Conservation (phyloP, 2,329 filamentous ascomycete species). For the Diaporthe capsici region DNA sequence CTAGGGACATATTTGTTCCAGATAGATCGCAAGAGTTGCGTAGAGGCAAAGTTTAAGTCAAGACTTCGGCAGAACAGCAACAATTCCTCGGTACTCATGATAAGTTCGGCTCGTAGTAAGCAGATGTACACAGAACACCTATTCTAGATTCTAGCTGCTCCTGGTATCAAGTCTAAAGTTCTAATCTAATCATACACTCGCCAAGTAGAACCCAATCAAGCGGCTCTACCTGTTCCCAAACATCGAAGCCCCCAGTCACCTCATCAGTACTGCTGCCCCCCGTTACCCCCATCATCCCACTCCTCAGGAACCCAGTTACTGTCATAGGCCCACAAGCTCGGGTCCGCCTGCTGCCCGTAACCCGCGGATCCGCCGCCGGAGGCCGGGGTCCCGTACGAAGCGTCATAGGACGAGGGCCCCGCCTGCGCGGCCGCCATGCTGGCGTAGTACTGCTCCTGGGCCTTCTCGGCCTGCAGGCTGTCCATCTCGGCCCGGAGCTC, state of each 20-base stretch:
- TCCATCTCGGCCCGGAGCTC: conserved; percentile 39
- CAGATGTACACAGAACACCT: background rate
- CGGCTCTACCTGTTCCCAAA: background rate
- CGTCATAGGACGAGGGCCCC: conserved; percentile 21
- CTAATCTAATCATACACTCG: conserved; percentile 4
- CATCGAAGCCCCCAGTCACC: background rate
- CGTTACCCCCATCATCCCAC: conserved; percentile 17
- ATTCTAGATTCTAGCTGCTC: background rate
- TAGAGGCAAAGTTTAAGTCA: no score
- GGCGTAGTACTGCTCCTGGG: conserved; percentile 39
- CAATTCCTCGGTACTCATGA: no score
- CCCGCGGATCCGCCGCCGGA: background rate
- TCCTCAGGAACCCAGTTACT: conserved; percentile 22
- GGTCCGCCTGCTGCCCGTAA: conserved; percentile 1
- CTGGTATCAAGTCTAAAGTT: background rate
- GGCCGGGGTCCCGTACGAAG: background rate
- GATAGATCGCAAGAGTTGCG: background rate
- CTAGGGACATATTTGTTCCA: background rate
- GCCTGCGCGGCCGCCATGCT: background rate
- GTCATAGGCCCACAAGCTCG: conserved; percentile 27
- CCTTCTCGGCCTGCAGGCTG: conserved; percentile 36
- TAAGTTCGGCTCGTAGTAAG: background rate
- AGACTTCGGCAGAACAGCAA: background rate
- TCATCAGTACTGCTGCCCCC: conserved; percentile 1
- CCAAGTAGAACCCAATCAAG: background rate